phyloP scores from a whole-genome alignment of 2,329 filamentous ascomycete species.

The Pestalotiopsis sp. region DNA sequence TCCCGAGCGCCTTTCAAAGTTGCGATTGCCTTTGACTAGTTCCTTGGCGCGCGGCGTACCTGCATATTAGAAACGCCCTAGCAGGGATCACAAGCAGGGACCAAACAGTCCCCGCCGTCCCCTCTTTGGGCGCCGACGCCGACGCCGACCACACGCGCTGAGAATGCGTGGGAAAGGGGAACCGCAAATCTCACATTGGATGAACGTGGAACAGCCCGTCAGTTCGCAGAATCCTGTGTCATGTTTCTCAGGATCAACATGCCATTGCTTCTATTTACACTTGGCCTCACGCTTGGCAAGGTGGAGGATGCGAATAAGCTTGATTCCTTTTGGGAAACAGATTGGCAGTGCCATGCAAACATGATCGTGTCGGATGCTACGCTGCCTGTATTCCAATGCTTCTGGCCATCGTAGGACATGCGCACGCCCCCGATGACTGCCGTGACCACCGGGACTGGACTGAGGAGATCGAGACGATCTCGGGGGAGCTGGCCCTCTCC shows the following conservation, averaged over 20 bases:
- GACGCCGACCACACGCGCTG: not conserved
- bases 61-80: constrained; percentile 12
- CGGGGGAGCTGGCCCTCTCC: not conserved
- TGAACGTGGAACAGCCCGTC: not conserved
- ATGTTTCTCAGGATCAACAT: not conserved
- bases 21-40: not conserved
- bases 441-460: not conserved
- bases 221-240: not conserved
- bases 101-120: not conserved
- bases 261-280: not conserved
- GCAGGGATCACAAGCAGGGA: constrained; percentile 7
- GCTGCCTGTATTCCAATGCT: not conserved
- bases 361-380: not conserved
- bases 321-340: constrained; percentile 13
- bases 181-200: not conserved
- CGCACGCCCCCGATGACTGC: not conserved
- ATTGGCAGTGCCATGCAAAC: constrained; percentile 7
- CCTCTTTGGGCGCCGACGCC: not conserved
- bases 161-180: not conserved
- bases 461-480: not conserved
- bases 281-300: not conserved
- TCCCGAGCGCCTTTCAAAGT: not conserved
- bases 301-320: constrained; percentile 10
- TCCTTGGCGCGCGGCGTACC: constrained; percentile 5
- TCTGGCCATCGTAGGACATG: not conserved